Base-by-base conservation (phyloP, 208 protist genomes). In the Perkinsela sp. region DNA sequence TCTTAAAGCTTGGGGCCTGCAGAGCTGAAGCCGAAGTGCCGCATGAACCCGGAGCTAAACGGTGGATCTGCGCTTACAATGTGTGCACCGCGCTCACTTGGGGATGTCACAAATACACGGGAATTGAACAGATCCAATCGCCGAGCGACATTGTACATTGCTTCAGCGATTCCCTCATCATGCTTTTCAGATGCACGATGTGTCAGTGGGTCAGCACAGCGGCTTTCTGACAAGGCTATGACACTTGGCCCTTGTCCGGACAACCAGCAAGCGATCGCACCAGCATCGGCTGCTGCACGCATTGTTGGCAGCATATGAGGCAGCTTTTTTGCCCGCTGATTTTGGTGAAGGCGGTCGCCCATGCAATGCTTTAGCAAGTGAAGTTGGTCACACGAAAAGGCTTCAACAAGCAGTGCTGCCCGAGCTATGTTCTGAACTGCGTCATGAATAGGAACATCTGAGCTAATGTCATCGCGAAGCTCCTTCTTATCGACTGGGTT, bases 341-440 rank as follows among this genome's bases (percentile, higher is more conserved):
- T 78, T 73, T 95, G 85, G 70, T 93, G 89, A 16, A 95, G 76
- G 66, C 72, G 68, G 48, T 81, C 78, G 69, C 93, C 85, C 73
- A 74, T 80, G 69, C 78, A 78, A 31, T 83, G 76, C 71, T 78
- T 75, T 22, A 94, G 77, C 31, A 82, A 16, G 30, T 74, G 72
- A 40, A 93, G 75, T 15, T 89, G 69, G 48, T 80, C 79, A 0
- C 79, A 85, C 31, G 76, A 73, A 32, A 95, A 78, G 0, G 83
- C 81, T 0, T 88, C 73, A n/a, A 92, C 78, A 70, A 95, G 78
- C 29, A 93, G 79, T 28, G 86, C 83, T 1, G 87, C 77, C 67
- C 87, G 72, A 15, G 79, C 85, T 68, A 95, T 89, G 78, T 95
- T 95, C 76, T 83, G 85, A n/a, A 94, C 76, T 28, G 88, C 85